A percentile compares a stretch with the other conserved stretches of the same genome.
phyloP scores from a whole-genome alignment of 805 yeast genomes.

The Candida loeiensis region DNA sequence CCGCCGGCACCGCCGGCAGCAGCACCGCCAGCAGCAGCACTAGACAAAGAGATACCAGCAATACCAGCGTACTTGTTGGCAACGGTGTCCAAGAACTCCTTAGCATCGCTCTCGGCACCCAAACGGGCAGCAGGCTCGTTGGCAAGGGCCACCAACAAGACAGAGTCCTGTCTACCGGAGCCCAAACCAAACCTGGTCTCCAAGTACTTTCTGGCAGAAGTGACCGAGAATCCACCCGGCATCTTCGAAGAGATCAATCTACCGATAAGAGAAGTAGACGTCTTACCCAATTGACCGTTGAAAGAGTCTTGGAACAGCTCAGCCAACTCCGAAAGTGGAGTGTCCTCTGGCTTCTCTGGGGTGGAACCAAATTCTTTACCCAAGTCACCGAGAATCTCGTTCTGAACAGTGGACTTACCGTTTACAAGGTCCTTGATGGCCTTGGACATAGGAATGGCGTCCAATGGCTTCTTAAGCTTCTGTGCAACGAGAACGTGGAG shows the following conservation, averaged over 20 bases:
- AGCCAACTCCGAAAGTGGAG: slow-evolving; percentile 93
- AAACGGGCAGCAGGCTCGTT: slow-evolving; percentile 90
- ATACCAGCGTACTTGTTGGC: slow-evolving; percentile 83
- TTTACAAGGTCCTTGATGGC: slow-evolving; percentile 96
- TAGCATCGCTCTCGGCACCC: slow-evolving; percentile 84
- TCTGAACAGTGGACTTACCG: slow-evolving; percentile 98
- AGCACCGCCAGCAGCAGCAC: slow-evolving; percentile 58
- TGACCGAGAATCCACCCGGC: slow-evolving; percentile 98
- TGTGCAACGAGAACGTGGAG: slow-evolving; percentile 91
- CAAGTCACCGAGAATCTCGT: slow-evolving; percentile 96
- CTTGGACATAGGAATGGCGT: slow-evolving; percentile 80
- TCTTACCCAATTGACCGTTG: slow-evolving; percentile 88
- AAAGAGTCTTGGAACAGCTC: slow-evolving; percentile 92
- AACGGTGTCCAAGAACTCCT: slow-evolving; percentile 75
- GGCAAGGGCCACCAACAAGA: slow-evolving; percentile 75
- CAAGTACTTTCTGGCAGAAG: slow-evolving; percentile 87
- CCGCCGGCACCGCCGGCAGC: slow-evolving; percentile 67
- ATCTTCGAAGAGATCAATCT: slow-evolving; percentile 93
- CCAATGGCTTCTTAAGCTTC: slow-evolving; percentile 88
- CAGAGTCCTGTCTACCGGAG: slow-evolving; percentile 91
- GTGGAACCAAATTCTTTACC: slow-evolving; percentile 98
- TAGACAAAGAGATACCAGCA: slow-evolving; percentile 72
- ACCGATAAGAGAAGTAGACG: slow-evolving; percentile 81
- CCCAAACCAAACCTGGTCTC: slow-evolving; percentile 92
- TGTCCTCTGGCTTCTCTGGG: slow-evolving; percentile 98